phyloP scores from a whole-genome alignment of 345 rosid genomes.

The Ceriops zippeliana region DNA sequence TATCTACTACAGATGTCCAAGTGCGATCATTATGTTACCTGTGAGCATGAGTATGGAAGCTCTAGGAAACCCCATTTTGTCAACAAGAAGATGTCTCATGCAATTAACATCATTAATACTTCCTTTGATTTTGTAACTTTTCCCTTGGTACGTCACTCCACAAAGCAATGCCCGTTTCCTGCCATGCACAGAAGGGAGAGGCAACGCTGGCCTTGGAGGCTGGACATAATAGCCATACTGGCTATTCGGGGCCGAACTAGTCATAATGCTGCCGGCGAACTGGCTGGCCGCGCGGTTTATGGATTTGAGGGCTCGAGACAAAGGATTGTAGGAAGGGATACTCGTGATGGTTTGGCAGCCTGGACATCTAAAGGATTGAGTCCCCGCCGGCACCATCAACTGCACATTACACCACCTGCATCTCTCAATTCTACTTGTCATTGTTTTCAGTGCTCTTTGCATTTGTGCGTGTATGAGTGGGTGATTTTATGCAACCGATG shows the following conservation, averaged over 20 bases:
- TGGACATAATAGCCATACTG: conserved; percentile 12
- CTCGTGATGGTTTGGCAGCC: conserved; percentile 42
- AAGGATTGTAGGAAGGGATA: conserved; percentile 17
- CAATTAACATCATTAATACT: conserved; percentile 50
- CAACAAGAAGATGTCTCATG: conserved; percentile 48
- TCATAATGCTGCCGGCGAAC: conserved; percentile 9
- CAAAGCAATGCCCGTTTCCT: conserved; percentile 54
- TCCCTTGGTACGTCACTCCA: conserved; percentile 47
- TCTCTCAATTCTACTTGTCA: conserved; percentile 40
- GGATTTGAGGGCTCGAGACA: conserved; percentile 21
- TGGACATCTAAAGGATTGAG: conserved; percentile 35
- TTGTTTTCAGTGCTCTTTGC: background rate
- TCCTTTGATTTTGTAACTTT: conserved; percentile 42
- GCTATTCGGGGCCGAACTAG: conserved; percentile 1
- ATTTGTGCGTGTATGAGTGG: too few relatives aligned
- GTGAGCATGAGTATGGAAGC: conserved; percentile 39
- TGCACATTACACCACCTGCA: conserved; percentile 51
- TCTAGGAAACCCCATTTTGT: conserved; percentile 43
- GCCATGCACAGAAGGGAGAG: conserved; percentile 26
- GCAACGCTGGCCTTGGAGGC: conserved; percentile 18
- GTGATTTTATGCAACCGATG: too few relatives aligned
- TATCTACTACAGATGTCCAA: too few relatives aligned
- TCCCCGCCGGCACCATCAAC: conserved; percentile 41
- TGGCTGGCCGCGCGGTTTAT: conserved; percentile 16
- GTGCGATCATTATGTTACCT: conserved; percentile 17